These are phyloP conservation scores for Acephala macrosclerotiorum DNA, from an alignment of 2,329 filamentous ascomycete genomes.

Conservation along the genomic window DNA sequence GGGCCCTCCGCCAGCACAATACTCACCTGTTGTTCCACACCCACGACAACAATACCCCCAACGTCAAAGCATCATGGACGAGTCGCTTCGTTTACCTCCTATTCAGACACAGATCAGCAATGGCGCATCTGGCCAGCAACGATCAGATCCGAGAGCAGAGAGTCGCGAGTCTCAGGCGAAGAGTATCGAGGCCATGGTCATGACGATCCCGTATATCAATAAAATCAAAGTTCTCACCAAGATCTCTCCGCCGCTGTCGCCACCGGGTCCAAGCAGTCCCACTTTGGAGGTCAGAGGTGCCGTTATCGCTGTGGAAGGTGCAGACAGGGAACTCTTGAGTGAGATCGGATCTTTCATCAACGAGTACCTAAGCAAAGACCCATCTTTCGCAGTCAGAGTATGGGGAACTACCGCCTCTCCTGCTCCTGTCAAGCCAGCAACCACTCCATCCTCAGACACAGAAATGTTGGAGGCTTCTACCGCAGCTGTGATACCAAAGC, in stretches of 20 bases:
- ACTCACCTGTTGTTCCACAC: slow-evolving; percentile 38
- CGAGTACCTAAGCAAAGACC: slow-evolving; percentile 39
- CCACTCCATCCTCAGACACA: slow-evolving; percentile 18
- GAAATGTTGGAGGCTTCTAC: slow-evolving; percentile 31
- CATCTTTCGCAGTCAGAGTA: slow-evolving; percentile 38
- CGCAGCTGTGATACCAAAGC: background rate
- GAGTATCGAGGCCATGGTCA: slow-evolving; percentile 73
- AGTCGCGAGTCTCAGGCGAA: slow-evolving; percentile 48
- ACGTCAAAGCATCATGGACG: slow-evolving; percentile 39
- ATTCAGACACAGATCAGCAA: slow-evolving; percentile 45
- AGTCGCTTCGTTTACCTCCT: slow-evolving; percentile 45
- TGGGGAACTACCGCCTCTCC: slow-evolving; percentile 32
- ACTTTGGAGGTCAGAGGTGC: slow-evolving; percentile 68
- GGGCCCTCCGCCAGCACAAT: slow-evolving; percentile 42
- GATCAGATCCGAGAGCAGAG: slow-evolving; percentile 42
- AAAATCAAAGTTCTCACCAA: slow-evolving; percentile 80
- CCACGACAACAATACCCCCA: slow-evolving; percentile 36
- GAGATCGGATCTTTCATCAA: slow-evolving; percentile 69
- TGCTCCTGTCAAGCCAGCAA: background rate
- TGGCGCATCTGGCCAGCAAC: slow-evolving; percentile 47
- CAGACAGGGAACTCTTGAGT: slow-evolving; percentile 57
- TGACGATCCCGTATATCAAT: slow-evolving; percentile 75
- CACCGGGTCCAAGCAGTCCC: slow-evolving; percentile 45
- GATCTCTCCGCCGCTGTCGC: slow-evolving; percentile 73
- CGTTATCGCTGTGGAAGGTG: slow-evolving; percentile 84